Conservation (phyloP, 345 rosid genomes). For the Gossypium thurberi region DNA sequence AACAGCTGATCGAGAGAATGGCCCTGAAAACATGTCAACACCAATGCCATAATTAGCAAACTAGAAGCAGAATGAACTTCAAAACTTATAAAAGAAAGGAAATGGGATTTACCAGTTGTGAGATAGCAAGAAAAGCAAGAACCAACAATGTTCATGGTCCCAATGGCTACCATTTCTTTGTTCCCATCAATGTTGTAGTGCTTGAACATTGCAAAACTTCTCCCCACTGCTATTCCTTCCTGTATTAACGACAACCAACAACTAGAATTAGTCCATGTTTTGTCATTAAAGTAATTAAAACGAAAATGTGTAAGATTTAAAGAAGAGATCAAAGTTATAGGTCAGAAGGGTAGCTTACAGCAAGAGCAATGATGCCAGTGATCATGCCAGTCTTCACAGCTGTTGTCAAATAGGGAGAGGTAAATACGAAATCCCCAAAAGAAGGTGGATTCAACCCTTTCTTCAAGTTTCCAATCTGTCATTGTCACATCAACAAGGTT, state of each 20-base stretch:
- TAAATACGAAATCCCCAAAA: slow-evolving; percentile 47
- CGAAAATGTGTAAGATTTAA: neutral
- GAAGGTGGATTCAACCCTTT: slow-evolving; percentile 83
- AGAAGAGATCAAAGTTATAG: neutral
- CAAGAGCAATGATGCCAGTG: slow-evolving; percentile 78
- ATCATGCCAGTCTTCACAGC: slow-evolving; percentile 69
- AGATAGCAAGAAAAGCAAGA: slow-evolving; percentile 88
- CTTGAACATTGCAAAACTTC: slow-evolving; percentile 89
- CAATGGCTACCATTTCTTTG: slow-evolving; percentile 93
- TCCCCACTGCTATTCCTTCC: slow-evolving; percentile 97
- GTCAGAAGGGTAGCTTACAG: slow-evolving; percentile 36
- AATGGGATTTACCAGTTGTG: slow-evolving; percentile 48
- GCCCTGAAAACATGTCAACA: slow-evolving; percentile 39
- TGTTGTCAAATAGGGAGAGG: slow-evolving; percentile 39
- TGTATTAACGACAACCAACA: slow-evolving; percentile 16
- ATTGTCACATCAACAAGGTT: neutral
- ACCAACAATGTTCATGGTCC: slow-evolving; percentile 80
- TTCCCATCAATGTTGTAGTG: slow-evolving; percentile 85
- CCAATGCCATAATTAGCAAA: neutral
- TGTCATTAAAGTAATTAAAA: neutral
- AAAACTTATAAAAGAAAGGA: neutral
- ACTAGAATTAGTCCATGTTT: neutral
- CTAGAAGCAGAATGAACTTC: neutral
- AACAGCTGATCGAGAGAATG: slow-evolving; percentile 85
- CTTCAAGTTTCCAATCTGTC: slow-evolving; percentile 75